Percentiles rank a stretch among this genome's conserved stretches.
Conservation (phyloP, 345 rosid species). For the Sonneratia caseolaris region DNA sequence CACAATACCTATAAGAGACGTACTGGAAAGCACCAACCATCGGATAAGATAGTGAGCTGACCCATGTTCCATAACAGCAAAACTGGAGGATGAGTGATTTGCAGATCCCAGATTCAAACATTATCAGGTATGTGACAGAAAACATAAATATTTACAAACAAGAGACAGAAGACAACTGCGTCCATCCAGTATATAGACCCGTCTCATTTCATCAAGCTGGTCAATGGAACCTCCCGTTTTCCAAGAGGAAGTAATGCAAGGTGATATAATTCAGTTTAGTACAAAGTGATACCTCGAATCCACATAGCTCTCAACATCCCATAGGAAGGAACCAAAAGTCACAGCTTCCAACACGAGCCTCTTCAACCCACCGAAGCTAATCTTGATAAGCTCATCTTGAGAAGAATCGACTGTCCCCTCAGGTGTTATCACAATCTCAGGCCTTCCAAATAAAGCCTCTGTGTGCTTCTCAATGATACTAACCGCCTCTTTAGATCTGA, state of each 20-base stretch:
- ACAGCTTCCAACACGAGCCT: constrained; percentile 95
- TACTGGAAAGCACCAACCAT: too few species aligned
- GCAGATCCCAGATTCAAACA: neutral
- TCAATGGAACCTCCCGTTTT: neutral
- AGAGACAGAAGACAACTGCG: neutral
- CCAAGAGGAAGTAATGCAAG: neutral
- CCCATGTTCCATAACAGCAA: too few species aligned
- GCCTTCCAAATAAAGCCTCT: constrained; percentile 87
- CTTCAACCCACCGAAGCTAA: constrained; percentile 82
- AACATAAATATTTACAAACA: neutral
- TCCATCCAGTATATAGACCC: neutral
- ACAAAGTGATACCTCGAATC: constrained; percentile 94
- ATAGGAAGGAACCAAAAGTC: constrained; percentile 91
- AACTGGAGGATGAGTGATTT: too few species aligned
- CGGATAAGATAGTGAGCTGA: too few species aligned
- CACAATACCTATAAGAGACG: too few species aligned
- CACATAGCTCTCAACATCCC: constrained; percentile 94
- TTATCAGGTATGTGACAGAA: neutral
- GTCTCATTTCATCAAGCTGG: constrained; percentile 1
- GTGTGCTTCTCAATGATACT: constrained; percentile 92
- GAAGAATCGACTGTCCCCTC: constrained; percentile 66
- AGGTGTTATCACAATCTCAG: constrained; percentile 63
- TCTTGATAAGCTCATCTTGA: constrained; percentile 56
- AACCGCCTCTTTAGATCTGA: constrained; percentile 88
- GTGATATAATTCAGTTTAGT: constrained; percentile 28